Evolutionary conservation across 164 flowering plant species (phyloP), one percentile per base, ranked within the genome.

Genomic region (Stephania yunnanensis): DNA sequence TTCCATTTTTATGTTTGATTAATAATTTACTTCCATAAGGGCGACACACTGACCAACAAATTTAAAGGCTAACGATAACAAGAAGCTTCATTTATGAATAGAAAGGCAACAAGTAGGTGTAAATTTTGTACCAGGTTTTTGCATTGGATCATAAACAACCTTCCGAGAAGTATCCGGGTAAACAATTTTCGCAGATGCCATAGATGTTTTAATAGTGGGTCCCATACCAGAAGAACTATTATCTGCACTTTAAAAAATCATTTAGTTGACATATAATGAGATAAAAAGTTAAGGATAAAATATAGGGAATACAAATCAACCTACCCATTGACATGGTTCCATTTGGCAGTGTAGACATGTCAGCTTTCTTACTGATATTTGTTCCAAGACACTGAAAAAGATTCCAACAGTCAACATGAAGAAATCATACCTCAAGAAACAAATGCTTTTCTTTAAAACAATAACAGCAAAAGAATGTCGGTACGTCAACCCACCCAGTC

Each of bases 71-170:
- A 36, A 36, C 42, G 1, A 36, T 36, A 36, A 36, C 42, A 36
- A 36, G 42, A 36, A 36, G 42, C 42, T 36, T 36, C 4, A 2
- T 2, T 4, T 36, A 36, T 36, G 42, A 36, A 36, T 36, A 36
- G 42, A 36, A 36, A 36, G 42, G 4, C 42, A 36, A 70, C 44
- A 46, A 46, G 42, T 36, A 71, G 17, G 44, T n/a, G 46, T 58
- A 44, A 42, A 31, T 42, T 9, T 36, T 78, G 58, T 83, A 94
- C 98, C 92, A 50, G 80, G 83, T 66, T 85, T 90, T 84, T 91
- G 92, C 75, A 84, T 84, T 22, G 98, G 97, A 81, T 89, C 91
- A 82, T 91, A 90, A 74, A 90, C 77, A 78, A 88, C 84, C 92
- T 89, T 92, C 76, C 75, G 86, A 69, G 93, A 86, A 70, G 85